Percentiles rank a stretch among this genome's conserved stretches.
Conservation (phyloP, 345 rosid genomes). For the Gossypium turneri region DNA sequence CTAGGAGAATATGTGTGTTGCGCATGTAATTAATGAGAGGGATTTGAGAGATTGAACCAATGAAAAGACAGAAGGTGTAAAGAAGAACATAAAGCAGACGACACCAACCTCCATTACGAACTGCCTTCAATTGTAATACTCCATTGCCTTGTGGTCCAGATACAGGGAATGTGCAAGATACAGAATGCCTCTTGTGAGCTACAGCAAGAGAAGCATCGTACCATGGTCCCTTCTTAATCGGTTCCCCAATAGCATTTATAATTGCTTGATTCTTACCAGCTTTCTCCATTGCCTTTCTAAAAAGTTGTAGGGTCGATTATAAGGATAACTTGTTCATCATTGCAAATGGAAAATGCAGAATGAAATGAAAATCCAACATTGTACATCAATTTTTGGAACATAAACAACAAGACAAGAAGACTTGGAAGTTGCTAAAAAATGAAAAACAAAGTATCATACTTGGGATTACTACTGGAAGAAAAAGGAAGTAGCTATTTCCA, state of each 20-base stretch:
- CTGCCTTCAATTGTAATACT: conserved; percentile 78
- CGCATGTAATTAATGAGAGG: neutral
- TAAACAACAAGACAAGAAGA: neutral
- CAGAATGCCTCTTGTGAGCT: conserved; percentile 79
- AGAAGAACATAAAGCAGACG: neutral
- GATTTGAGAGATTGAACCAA: neutral
- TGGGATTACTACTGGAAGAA: neutral
- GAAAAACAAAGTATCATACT: neutral
- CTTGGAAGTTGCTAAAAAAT: neutral
- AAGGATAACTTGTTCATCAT: neutral
- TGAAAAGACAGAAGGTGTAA: neutral
- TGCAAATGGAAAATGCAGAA: neutral
- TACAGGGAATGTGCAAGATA: conserved; percentile 92
- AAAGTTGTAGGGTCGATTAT: conserved; percentile 23
- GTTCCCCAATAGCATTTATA: conserved; percentile 83
- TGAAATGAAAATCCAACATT: neutral
- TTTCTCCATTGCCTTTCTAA: conserved; percentile 90
- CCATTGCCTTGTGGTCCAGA: conserved; percentile 74
- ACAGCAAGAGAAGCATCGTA: conserved; percentile 93
- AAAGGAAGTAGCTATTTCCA: neutral
- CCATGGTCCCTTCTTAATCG: conserved; percentile 93
- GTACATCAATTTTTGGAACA: neutral
- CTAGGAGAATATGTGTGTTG: neutral
- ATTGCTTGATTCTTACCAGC: conserved; percentile 61
- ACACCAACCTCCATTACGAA: conserved; percentile 63